These are phyloP conservation scores for Irpex lacteus DNA, from an alignment of 1,284 basidiomycete species.

Conservation along the genomic window DNA sequence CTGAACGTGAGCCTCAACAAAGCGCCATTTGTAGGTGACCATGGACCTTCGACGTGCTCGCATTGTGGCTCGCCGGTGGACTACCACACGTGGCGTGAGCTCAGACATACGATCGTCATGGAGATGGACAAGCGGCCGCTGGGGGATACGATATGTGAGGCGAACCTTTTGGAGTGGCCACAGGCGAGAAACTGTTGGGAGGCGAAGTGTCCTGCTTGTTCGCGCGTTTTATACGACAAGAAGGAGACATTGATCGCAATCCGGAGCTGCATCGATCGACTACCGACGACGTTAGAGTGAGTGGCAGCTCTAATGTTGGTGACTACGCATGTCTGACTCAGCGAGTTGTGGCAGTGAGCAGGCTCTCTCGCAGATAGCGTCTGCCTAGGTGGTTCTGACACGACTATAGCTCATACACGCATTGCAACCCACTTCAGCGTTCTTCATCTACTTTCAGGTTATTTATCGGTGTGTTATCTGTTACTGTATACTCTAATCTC, in stretches of 20 bases:
- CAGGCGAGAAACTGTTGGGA: constrained; percentile 59
- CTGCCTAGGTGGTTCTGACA: too few relatives aligned
- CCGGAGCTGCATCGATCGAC: constrained; percentile 46
- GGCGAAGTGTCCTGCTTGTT: constrained; percentile 50
- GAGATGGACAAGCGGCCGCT: constrained; percentile 58
- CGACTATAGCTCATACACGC: too few relatives aligned
- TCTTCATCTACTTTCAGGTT: not conserved
- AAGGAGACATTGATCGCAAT: constrained; percentile 51
- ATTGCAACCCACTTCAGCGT: too few relatives aligned
- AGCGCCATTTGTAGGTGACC: constrained; percentile 55
- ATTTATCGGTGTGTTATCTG: not conserved
- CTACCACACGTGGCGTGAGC: constrained; percentile 61
- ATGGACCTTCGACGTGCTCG: constrained; percentile 38
- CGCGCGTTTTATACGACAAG: constrained; percentile 54
- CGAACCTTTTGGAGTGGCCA: constrained; percentile 50
- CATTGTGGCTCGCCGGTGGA: constrained; percentile 46
- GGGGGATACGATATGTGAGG: constrained; percentile 51
- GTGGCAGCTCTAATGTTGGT: constrained; percentile 5
- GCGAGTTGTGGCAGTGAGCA: not conserved
- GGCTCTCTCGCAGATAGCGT: not conserved
- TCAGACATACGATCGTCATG: constrained; percentile 50
- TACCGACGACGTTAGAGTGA: constrained; percentile 41
- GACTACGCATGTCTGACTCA: too few relatives aligned
- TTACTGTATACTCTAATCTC: not conserved
- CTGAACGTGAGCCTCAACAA: constrained; percentile 48